phyloP scores from a whole-genome alignment of 306 rosid genomes.

The Castanea mollissima region DNA sequence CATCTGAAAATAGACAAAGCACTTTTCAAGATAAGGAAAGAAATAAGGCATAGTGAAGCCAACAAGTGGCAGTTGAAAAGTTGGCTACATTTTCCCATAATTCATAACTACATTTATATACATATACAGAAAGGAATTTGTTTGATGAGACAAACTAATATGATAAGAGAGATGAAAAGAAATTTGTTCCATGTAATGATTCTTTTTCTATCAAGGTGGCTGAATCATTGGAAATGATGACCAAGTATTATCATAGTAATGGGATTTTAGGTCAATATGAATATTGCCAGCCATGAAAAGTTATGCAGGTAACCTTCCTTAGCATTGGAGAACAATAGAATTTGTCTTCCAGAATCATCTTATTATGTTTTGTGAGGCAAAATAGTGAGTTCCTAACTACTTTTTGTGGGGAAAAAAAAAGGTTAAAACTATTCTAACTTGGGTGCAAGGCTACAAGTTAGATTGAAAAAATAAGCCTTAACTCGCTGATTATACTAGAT shows the following conservation, averaged over 20 bases:
- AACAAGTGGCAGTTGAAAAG: not conserved
- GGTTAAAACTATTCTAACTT: not conserved
- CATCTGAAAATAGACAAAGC: constrained; percentile 60
- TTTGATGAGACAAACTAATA: not conserved
- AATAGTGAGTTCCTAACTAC: not conserved
- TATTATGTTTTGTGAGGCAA: not conserved
- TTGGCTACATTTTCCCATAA: not conserved
- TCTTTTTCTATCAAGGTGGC: not conserved
- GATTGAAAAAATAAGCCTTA: not conserved
- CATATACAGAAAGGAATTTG: not conserved
- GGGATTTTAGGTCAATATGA: not conserved
- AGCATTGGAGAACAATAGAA: not conserved
- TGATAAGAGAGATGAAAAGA: not conserved
- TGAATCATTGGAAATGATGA: not conserved
- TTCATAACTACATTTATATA: not conserved
- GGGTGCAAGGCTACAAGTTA: not conserved
- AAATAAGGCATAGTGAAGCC: not conserved
- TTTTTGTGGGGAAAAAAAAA: not conserved
- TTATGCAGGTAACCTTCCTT: not conserved
- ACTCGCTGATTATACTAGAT: not conserved
- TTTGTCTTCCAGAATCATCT: not conserved
- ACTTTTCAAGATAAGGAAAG: not conserved
- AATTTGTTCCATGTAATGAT: not conserved
- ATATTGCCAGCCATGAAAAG: not conserved
- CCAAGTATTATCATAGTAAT: not conserved